Conservation (phyloP, 805 yeast species). For the Wickerhamomyces sydowiorum region DNA sequence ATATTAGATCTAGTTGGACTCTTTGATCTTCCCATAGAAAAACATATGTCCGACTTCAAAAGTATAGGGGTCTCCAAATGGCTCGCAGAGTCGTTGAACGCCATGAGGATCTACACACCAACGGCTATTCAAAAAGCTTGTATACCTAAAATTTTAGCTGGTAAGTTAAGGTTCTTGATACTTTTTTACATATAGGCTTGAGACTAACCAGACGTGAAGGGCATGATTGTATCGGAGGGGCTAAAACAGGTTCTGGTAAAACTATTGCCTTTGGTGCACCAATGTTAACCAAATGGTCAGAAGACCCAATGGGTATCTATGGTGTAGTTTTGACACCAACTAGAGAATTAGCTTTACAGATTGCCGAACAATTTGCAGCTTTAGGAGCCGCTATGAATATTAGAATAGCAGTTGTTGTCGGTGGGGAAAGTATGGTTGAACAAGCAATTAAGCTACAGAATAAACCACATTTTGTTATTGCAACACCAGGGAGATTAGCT, state of each 20-base stretch:
- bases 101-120: conserved; percentile 81
- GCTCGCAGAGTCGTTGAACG: conserved; percentile 72
- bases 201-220: conserved; percentile 24
- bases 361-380: conserved; percentile 94
- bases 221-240: conserved; percentile 95
- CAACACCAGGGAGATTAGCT: conserved; percentile 95
- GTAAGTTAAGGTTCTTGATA: too few species aligned
- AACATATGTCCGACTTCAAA: conserved; percentile 33
- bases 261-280: conserved; percentile 98
- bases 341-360: conserved; percentile 91
- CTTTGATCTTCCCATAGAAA: neutral
- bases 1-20: too few species aligned
- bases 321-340: conserved; percentile 90
- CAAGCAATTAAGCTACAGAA: conserved; percentile 79
- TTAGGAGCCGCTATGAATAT: conserved; percentile 87
- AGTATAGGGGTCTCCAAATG: conserved; percentile 77
- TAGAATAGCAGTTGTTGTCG: conserved; percentile 78
- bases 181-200: too few species aligned
- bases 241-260: conserved; percentile 97
- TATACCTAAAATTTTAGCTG: conserved; percentile 79
- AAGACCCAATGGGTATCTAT: conserved; percentile 89
- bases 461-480: conserved; percentile 90
- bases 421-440: conserved; percentile 91
- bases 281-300: conserved; percentile 90
- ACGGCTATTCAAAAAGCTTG: conserved; percentile 85